Evolutionary conservation across 352 stramenopile species (phyloP), one percentile per base, ranked within the genome.

Genomic region (Globisporangium parvum): DNA sequence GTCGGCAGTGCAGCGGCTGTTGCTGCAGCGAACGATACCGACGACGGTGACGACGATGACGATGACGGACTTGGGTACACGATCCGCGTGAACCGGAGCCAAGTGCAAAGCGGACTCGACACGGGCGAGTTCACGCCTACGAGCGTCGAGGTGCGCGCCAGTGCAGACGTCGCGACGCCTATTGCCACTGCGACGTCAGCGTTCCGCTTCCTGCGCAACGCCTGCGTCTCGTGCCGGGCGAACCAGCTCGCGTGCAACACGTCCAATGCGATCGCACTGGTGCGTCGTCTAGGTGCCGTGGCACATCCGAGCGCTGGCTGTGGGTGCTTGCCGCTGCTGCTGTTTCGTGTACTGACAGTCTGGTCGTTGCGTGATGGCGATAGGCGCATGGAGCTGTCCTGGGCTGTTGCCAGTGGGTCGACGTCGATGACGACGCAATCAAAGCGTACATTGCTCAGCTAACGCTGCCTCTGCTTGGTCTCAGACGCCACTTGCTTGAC

Each of bases 121-220:
- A 47, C 51, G 56, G 61, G 67, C 33, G 62, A 75, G 17, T 64
- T 82, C 6, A 52, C 59, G 6, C 53, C 64, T 4, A 59, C 69
- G 2, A 69, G 53, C 11, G 54, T 80, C 26, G 52, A 67, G 4
- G 69, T 86, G 6, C 21, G 15, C 33, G 57, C 81, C 23, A 35
- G 47, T 1, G 41, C 18, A 0, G 55, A 37, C 17, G 57, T 51
- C 1, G 9, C 55, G 6, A 31, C 33, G 8, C 41, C 57, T 11
- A 18, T 84, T 24, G 54, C 67, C 5, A 51, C 33, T 3, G 41
- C 62, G 2, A 88, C 72, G 18, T 80, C 66, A 11, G 72, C 67
- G 14, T 82, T 91, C 39, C 79, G 83, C 0, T 86, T 91, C 33
- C 60, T 91, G 17, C 83, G 83, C 49, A 91, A 89, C 50, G 79